A percentile compares a stretch with the other conserved stretches of the same genome.
These are phyloP conservation scores for Orobanche coerulescens DNA, from an alignment of 257 asterid genomes.

Conservation along the genomic window DNA sequence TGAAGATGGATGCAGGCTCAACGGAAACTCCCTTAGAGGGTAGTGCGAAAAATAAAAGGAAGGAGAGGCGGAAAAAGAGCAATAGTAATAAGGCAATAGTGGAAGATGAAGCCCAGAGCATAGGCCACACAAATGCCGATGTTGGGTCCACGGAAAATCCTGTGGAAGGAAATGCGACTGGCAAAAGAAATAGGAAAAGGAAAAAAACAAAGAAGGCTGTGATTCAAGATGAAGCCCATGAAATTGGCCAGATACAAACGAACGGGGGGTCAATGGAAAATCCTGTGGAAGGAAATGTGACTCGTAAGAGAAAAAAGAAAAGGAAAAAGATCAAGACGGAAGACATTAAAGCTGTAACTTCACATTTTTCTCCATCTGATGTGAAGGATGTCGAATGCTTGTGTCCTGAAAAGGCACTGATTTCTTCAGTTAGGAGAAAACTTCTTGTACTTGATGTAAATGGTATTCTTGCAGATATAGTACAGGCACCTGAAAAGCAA, in stretches of 20 bases:
- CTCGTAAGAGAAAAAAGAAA: slow-evolving; percentile 17
- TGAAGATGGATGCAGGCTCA: slow-evolving; percentile 16
- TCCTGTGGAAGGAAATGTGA: slow-evolving; percentile 13
- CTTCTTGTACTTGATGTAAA: slow-evolving; percentile 85
- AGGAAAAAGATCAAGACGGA: slow-evolving; percentile 16
- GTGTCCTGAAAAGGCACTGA: slow-evolving; percentile 1
- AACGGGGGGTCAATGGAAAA: slow-evolving; percentile 9
- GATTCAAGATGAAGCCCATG: slow-evolving; percentile 15
- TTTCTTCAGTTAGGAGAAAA: slow-evolving; percentile 40
- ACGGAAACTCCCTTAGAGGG: slow-evolving; percentile 17
- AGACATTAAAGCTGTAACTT: slow-evolving; percentile 11
- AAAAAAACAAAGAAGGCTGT: slow-evolving; percentile 13
- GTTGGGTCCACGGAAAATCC: background rate
- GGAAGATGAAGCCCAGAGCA: slow-evolving; percentile 13
- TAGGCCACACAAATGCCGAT: slow-evolving; percentile 6
- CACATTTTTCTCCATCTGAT: slow-evolving; percentile 10
- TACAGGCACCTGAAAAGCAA: slow-evolving; percentile 31
- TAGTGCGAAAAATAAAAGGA: slow-evolving; percentile 9
- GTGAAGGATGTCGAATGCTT: slow-evolving; percentile 22
- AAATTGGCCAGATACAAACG: background rate
- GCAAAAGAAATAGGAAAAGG: slow-evolving; percentile 5
- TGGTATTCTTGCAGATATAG: slow-evolving; percentile 78
- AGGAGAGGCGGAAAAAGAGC: slow-evolving; percentile 1
- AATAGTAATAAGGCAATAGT: slow-evolving; percentile 14
- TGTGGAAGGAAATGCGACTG: slow-evolving; percentile 14